These are phyloP conservation scores for Mycena galopus DNA, from an alignment of 768 basidiomycete genomes.

Conservation along the genomic window DNA sequence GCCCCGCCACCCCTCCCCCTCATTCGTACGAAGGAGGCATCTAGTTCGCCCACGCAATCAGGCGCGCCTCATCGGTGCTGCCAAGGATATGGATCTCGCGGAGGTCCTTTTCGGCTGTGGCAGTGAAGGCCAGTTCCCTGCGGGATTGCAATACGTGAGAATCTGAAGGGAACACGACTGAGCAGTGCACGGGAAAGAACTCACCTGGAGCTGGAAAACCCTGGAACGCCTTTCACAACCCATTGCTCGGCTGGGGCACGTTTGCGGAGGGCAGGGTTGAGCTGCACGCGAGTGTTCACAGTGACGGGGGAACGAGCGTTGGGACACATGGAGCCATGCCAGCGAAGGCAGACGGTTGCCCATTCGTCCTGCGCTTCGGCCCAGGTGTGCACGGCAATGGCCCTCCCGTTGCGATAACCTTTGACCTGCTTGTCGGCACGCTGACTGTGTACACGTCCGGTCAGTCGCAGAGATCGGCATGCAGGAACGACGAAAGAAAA, in stretches of 20 bases:
- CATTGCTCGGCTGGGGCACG: neutral
- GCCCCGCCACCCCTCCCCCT: too few species aligned
- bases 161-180: neutral
- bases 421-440: neutral
- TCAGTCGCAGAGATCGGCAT: too few species aligned
- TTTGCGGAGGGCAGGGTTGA: neutral
- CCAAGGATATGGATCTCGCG: neutral
- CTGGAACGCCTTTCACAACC: neutral
- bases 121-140: neutral
- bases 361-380: neutral
- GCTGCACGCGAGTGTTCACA: neutral
- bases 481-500: neutral
- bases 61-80: neutral
- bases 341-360: neutral
- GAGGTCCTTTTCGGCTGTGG: neutral
- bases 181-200: neutral
- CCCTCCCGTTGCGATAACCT: neutral
- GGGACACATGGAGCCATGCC: neutral
- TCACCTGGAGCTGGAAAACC: neutral
- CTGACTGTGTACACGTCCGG: neutral
- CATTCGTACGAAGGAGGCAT: too few species aligned
- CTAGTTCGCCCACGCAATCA: too few species aligned
- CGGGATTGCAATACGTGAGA: neutral
- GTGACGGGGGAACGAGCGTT: neutral
- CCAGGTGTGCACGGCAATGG: neutral